Base-by-base conservation (phyloP, 495 filamentous ascomycete species). In the Paragyromitra xinjiangensis region DNA sequence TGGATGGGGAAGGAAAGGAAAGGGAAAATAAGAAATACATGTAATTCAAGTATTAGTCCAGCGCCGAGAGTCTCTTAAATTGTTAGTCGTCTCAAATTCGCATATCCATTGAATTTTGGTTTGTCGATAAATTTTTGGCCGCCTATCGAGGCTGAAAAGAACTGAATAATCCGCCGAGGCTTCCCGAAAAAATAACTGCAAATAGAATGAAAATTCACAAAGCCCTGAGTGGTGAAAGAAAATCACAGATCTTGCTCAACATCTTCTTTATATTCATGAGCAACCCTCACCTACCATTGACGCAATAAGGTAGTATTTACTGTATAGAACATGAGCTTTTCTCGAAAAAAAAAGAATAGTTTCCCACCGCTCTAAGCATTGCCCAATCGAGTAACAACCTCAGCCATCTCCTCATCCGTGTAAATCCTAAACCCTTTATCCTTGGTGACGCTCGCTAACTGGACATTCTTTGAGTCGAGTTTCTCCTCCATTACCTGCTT, bases 401-500 rank as follows among this genome's bases (percentile, higher is more conserved):
- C 86, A 65, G 91, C 92, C 95, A 99, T 99, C 85, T 98, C 95
- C 83, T 93, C 93, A 80, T 99, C 95, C 69, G 90, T 92, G 87
- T 99, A 98, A 88, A 99, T 98, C 84, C 92, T 91, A 88, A 99
- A 98, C 19, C 96, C 95, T 83, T 92, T 94, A 71, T 97, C 94
- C 87, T 95, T 97, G 73, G 95, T 99, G 68, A 98, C 96, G 82
- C 94, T 98, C 56, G 95, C 95, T 78, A 99, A 85, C 88, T 98
- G 95, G 79, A 99, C 96, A 82, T 98, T 99, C 89, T 98, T 98
- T 53, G 92, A 88, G 83, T 99, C 95, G 66, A 99, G 89, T 87
- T 98, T 99, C 90, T 99, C 95, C 86, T 99, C 95, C 95, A 99
- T 99, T 66, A 99, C 95, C 86, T 99, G 95, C 88, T 99, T 99